Conservation (phyloP, 176 grass and related monocot genomes). For the Urochloa ruziziensis region DNA sequence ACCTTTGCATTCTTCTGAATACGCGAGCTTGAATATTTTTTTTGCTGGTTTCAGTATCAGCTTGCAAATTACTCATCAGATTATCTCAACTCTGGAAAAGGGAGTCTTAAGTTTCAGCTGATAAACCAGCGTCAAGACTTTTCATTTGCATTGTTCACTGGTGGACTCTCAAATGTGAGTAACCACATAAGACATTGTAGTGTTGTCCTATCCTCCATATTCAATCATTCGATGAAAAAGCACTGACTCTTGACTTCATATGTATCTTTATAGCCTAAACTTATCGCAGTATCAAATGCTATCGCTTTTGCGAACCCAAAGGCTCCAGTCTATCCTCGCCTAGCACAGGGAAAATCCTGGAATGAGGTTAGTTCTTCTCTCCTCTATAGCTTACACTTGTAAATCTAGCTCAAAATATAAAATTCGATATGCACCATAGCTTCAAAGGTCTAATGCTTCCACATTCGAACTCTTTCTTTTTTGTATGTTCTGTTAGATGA, state of each 20-base stretch:
- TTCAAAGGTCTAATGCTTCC: neutral
- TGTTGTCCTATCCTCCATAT: neutral
- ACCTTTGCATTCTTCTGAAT: neutral
- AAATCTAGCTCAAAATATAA: neutral
- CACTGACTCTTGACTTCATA: neutral
- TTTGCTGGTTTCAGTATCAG: conserved; percentile 58
- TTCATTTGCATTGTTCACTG: conserved; percentile 72
- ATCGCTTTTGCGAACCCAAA: conserved; percentile 80
- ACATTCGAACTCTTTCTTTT: neutral
- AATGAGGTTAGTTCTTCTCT: conserved; percentile 56
- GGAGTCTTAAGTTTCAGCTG: conserved; percentile 53
- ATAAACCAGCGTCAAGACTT: conserved; percentile 90
- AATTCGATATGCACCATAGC: neutral
- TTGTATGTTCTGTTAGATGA: conserved; percentile 64
- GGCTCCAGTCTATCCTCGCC: conserved; percentile 78
- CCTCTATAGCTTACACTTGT: neutral
- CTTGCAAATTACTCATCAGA: conserved; percentile 60
- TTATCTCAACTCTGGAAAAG: conserved; percentile 46
- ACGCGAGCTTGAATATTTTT: neutral
- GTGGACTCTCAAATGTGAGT: conserved; percentile 72
- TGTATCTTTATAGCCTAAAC: conserved; percentile 50
- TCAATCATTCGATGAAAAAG: neutral
- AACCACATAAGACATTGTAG: neutral
- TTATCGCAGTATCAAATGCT: conserved; percentile 71
- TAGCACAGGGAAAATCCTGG: conserved; percentile 75